Percentiles rank a stretch among this genome's conserved stretches.
phyloP scores from a whole-genome alignment of 164 flowering plant genomes.

The Magnolia kwangsiensis region DNA sequence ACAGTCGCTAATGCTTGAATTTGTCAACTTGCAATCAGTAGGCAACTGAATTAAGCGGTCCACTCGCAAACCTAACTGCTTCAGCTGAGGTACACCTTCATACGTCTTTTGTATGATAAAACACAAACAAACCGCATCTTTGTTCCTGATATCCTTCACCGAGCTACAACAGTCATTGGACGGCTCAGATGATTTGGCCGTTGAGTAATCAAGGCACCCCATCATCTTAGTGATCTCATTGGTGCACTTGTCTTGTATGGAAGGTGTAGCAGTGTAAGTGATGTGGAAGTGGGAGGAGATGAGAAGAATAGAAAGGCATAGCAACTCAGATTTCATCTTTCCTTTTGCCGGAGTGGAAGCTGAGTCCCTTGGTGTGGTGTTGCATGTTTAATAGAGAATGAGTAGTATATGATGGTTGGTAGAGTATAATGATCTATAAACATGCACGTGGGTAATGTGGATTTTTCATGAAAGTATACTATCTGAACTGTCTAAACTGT shows the following conservation, averaged over 20 bases:
- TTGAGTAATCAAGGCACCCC: constrained; percentile 50
- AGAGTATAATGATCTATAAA: neutral
- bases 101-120: constrained; percentile 43
- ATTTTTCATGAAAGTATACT: too few relatives aligned
- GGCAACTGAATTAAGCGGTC: constrained; percentile 54
- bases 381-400: neutral
- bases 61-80: constrained; percentile 52
- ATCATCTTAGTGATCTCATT: constrained; percentile 36
- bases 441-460: neutral
- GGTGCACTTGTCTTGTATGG: constrained; percentile 30
- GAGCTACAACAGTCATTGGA: constrained; percentile 50
- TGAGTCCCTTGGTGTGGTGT: neutral
- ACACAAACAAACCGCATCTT: constrained; percentile 56
- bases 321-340: neutral
- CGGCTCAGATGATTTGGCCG: constrained; percentile 47
- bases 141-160: constrained; percentile 30
- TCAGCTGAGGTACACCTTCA: constrained; percentile 35
- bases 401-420: neutral
- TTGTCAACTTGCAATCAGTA: constrained; percentile 44
- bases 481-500: too few relatives aligned
- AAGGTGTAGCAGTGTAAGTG: neutral
- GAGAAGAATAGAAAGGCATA: constrained; percentile 5
- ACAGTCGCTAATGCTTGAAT: constrained; percentile 45
- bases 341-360: neutral
- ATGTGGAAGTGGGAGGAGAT: neutral